phyloP scores from a whole-genome alignment of 495 filamentous ascomycete genomes.

The Tetracladium marchalianum region DNA sequence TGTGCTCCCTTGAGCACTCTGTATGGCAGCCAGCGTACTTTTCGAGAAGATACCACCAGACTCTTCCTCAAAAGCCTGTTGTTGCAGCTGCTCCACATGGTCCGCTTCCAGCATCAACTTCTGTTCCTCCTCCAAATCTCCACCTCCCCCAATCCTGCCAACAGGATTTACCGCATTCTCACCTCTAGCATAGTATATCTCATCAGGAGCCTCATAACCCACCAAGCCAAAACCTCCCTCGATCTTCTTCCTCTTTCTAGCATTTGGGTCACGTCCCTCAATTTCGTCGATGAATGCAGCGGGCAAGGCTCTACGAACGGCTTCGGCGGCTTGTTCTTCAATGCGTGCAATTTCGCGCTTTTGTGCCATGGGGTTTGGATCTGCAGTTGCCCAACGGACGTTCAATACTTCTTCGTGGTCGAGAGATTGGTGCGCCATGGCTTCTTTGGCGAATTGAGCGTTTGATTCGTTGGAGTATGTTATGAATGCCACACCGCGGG shows the following conservation, averaged over 20 bases:
- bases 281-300: conserved; percentile 88
- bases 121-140: conserved; percentile 36
- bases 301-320: conserved; percentile 82
- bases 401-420: conserved; percentile 91
- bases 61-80: conserved; percentile 30
- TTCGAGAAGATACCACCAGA: conserved; percentile 67
- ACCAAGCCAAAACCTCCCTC: conserved; percentile 82
- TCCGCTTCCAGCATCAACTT: conserved; percentile 42
- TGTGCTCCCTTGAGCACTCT: conserved; percentile 34
- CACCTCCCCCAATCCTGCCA: conserved; percentile 32
- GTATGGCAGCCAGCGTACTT: conserved; percentile 66
- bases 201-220: conserved; percentile 91
- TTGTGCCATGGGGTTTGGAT: conserved; percentile 93
- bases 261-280: conserved; percentile 81
- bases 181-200: conserved; percentile 78
- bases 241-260: conserved; percentile 76
- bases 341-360: conserved; percentile 81
- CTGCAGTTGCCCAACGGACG: conserved; percentile 92
- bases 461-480: conserved; percentile 82
- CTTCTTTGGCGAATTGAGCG: conserved; percentile 82
- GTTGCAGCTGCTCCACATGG: conserved; percentile 31
- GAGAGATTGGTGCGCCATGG: conserved; percentile 77
- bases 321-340: conserved; percentile 97
- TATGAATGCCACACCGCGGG: conserved; percentile 81
- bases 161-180: conserved; percentile 47